These are phyloP conservation scores for Clitopilus passeckerianus DNA, from an alignment of 768 basidiomycete genomes.

Conservation along the genomic window DNA sequence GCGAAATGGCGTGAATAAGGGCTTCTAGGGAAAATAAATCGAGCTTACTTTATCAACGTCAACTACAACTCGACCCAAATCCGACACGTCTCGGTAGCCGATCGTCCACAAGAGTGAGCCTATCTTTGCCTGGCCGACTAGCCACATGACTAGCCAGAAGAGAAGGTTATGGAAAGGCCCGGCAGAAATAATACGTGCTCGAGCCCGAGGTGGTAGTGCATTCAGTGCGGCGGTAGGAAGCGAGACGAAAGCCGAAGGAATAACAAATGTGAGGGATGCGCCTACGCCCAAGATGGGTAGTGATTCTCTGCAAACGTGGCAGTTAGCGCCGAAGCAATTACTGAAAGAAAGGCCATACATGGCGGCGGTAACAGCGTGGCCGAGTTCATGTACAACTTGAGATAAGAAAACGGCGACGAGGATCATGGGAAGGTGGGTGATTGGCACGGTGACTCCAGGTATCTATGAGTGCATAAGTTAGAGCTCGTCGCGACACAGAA, in stretches of 20 bases:
- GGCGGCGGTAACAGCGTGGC: constrained; percentile 75
- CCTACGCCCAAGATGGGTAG: constrained; percentile 61
- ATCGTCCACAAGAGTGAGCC: constrained; percentile 23
- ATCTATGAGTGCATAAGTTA: constrained; percentile 39
- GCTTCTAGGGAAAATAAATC: neutral
- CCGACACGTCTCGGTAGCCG: constrained; percentile 51
- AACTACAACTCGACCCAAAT: constrained; percentile 50
- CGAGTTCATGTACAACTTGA: constrained; percentile 76
- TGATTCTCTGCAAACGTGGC: constrained; percentile 41
- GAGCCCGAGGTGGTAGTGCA: constrained; percentile 32
- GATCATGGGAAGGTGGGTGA: constrained; percentile 65
- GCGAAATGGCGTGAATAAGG: neutral
- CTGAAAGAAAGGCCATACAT: constrained; percentile 34
- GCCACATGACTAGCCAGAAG: constrained; percentile 44
- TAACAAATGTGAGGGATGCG: constrained; percentile 49
- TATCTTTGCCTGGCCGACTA: constrained; percentile 26
- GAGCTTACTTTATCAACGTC: constrained; percentile 48
- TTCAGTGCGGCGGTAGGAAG: constrained; percentile 42
- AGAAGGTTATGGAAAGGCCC: constrained; percentile 79
- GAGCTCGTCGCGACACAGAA: too few species aligned
- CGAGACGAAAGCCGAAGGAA: constrained; percentile 75
- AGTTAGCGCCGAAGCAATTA: neutral
- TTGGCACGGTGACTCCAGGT: constrained; percentile 77
- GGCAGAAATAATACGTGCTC: constrained; percentile 61
- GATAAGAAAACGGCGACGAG: constrained; percentile 54